phyloP scores from a whole-genome alignment of 345 rosid genomes.

The Mercurialis annua region DNA sequence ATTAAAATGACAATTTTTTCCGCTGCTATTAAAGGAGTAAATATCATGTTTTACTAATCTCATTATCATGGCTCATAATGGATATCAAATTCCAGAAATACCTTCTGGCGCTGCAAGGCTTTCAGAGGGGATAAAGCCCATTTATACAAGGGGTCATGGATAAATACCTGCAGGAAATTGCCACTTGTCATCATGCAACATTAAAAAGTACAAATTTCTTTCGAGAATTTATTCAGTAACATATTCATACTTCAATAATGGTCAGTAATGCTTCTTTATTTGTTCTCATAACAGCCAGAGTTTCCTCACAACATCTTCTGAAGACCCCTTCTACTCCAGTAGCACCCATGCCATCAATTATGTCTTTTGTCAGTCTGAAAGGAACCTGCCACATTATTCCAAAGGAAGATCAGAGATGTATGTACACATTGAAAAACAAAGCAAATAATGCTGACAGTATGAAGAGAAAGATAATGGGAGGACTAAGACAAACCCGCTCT shows the following conservation, averaged over 20 bases:
- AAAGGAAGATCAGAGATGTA: constrained; percentile 5
- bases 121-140: constrained; percentile 97
- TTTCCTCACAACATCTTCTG: constrained; percentile 96
- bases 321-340: constrained; percentile 97
- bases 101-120: constrained; percentile 99
- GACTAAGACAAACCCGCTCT: constrained; percentile 57
- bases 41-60: neutral
- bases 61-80: neutral
- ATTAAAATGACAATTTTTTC: neutral
- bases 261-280: constrained; percentile 96
- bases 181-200: constrained; percentile 11
- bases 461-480: constrained; percentile 8
- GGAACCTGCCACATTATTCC: constrained; percentile 58
- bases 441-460: constrained; percentile 4
- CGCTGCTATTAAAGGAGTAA: neutral
- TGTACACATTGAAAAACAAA: constrained; percentile 1
- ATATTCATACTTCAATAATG: constrained; percentile 74
- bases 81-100: constrained; percentile 21
- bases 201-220: neutral
- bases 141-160: constrained; percentile 95
- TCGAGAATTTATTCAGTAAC: neutral
- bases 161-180: constrained; percentile 71
- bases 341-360: constrained; percentile 95
- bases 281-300: constrained; percentile 88
- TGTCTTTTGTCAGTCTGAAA: constrained; percentile 91